These are phyloP conservation scores for Paspalum notatum DNA, from an alignment of 176 grass and related monocot species.

Conservation along the genomic window DNA sequence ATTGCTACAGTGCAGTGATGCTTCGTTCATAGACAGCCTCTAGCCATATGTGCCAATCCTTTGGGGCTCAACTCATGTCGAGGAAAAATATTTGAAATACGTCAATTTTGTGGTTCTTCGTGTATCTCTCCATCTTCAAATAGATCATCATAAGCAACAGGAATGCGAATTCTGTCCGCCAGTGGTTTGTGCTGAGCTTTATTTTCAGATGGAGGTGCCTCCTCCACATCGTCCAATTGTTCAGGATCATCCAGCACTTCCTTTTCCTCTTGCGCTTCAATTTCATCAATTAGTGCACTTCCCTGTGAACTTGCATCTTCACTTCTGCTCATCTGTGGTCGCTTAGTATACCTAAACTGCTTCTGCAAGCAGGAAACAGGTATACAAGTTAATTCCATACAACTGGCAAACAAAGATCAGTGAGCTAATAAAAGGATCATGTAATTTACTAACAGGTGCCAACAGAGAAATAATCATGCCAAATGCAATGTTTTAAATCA, in stretches of 20 bases:
- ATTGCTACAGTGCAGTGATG: neutral
- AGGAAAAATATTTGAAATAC: conserved; percentile 25
- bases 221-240: conserved; percentile 41
- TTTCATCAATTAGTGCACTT: conserved; percentile 51
- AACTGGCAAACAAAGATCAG: conserved; percentile 3
- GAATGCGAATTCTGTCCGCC: conserved; percentile 73
- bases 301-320: conserved; percentile 68
- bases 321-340: conserved; percentile 48
- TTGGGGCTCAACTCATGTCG: neutral
- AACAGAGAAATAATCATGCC: neutral
- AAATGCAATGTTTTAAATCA: neutral
- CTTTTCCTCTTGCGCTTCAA: conserved; percentile 41
- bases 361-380: conserved; percentile 64
- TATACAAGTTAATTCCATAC: conserved; percentile 35
- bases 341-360: conserved; percentile 67
- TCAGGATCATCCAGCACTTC: conserved; percentile 55
- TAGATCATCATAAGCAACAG: conserved; percentile 85
- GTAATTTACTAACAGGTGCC: neutral
- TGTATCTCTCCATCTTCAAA: conserved; percentile 95
- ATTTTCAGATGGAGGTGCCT: conserved; percentile 31
- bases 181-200: conserved; percentile 59
- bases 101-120: conserved; percentile 41
- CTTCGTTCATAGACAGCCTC: conserved; percentile 20
- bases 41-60: conserved; percentile 5
- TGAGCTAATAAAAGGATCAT: conserved; percentile 13